Conservation (phyloP, 345 rosid species). For the Hibiscus tridactylites region DNA sequence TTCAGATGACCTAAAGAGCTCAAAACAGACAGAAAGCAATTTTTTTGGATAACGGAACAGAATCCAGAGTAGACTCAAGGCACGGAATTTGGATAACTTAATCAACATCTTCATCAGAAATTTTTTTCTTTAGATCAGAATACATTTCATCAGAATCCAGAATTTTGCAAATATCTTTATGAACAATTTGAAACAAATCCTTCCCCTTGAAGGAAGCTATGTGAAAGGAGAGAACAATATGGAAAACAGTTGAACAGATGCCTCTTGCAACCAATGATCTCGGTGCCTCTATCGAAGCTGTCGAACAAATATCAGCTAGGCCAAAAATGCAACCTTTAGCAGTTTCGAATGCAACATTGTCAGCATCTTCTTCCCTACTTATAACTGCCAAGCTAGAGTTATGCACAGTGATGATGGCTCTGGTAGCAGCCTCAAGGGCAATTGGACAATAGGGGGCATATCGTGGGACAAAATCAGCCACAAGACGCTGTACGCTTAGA, state of each 20-base stretch:
- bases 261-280: slow-evolving; percentile 44
- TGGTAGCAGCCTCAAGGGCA: slow-evolving; percentile 67
- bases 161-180: slow-evolving; percentile 42
- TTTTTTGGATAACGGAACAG: slow-evolving; percentile 61
- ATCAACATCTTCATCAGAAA: slow-evolving; percentile 43
- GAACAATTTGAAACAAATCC: slow-evolving; percentile 47
- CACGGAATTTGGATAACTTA: slow-evolving; percentile 57
- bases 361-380: slow-evolving; percentile 52
- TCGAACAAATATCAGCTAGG: slow-evolving; percentile 64
- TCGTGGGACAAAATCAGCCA: slow-evolving; percentile 82
- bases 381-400: slow-evolving; percentile 46
- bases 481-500: slow-evolving; percentile 72
- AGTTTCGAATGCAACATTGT: slow-evolving; percentile 70
- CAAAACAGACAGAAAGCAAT: slow-evolving; percentile 68
- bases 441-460: slow-evolving; percentile 73
- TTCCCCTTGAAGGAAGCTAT: slow-evolving; percentile 47
- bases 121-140: slow-evolving; percentile 55
- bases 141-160: slow-evolving; percentile 39
- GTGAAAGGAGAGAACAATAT: slow-evolving; percentile 58
- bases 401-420: slow-evolving; percentile 57
- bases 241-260: slow-evolving; percentile 61
- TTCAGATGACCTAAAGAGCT: slow-evolving; percentile 43
- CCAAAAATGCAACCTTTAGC: slow-evolving; percentile 80
- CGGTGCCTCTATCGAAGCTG: slow-evolving; percentile 50
- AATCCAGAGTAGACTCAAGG: slow-evolving; percentile 49